Evolutionary conservation across 2,329 filamentous ascomycete genomes (phyloP).

Genomic region (Corynespora cassiicola): DNA sequence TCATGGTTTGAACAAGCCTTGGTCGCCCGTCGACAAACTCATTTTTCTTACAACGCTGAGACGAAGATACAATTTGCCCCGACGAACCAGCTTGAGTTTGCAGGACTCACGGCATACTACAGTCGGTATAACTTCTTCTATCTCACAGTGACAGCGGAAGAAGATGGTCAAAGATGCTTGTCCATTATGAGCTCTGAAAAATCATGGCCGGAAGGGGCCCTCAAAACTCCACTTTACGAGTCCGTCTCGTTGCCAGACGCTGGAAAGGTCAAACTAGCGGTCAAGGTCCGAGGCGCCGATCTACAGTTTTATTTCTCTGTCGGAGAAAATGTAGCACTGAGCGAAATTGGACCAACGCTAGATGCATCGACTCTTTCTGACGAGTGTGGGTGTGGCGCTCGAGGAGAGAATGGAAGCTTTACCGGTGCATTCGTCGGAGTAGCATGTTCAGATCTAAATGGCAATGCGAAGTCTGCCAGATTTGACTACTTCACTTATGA

Average conservation of each 20-base stretch:
- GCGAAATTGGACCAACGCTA: slow-evolving; percentile 58
- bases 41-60: slow-evolving; percentile 65
- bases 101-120: slow-evolving; percentile 65
- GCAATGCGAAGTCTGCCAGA: slow-evolving; percentile 8
- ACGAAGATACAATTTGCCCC: slow-evolving; percentile 60
- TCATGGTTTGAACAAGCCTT: slow-evolving; percentile 55
- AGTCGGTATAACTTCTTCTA: slow-evolving; percentile 68
- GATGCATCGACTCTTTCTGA: slow-evolving; percentile 66
- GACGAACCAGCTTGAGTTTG: slow-evolving; percentile 63
- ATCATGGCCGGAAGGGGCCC: slow-evolving; percentile 58
- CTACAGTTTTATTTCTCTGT: slow-evolving; percentile 64
- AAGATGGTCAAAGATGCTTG: slow-evolving; percentile 61
- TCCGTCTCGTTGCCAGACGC: slow-evolving; percentile 56
- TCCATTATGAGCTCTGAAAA: slow-evolving; percentile 62
- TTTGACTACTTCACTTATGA: slow-evolving; percentile 19
- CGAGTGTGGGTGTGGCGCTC: slow-evolving; percentile 66
- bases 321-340: slow-evolving; percentile 46
- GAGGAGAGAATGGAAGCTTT: slow-evolving; percentile 64
- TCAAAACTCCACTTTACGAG: slow-evolving; percentile 47
- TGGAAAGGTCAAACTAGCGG: slow-evolving; percentile 58
- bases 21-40: slow-evolving; percentile 57
- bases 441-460: slow-evolving; percentile 18
- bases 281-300: slow-evolving; percentile 56
- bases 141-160: slow-evolving; percentile 60
- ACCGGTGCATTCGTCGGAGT: slow-evolving; percentile 54